A percentile compares a stretch with the other conserved stretches of the same genome.
phyloP scores from a whole-genome alignment of 768 basidiomycete species.

The Psilocybe cubensis region DNA sequence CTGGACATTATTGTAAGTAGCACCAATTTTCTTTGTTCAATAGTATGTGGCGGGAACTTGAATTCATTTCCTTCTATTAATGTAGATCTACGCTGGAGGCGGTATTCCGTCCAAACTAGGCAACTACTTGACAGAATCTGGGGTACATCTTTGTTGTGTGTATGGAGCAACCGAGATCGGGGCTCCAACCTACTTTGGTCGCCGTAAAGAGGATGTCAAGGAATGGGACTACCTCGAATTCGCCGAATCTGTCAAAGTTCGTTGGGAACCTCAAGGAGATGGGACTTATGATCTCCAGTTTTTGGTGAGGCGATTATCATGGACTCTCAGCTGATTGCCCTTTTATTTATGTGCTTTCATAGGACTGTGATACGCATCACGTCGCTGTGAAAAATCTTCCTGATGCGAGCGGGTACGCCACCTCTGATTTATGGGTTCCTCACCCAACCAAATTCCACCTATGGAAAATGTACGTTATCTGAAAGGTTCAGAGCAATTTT shows the following conservation, averaged over 20 bases:
- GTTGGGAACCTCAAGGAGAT: conserved; percentile 41
- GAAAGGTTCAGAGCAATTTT: not conserved
- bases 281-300: conserved; percentile 42
- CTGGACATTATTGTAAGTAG: conserved; percentile 25
- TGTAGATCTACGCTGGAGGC: conserved; percentile 38
- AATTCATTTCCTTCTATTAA: not conserved
- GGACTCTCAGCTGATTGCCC: no score
- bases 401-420: conserved; percentile 43
- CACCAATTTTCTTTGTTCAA: not conserved
- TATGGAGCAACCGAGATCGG: conserved; percentile 46
- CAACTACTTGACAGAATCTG: conserved; percentile 30
- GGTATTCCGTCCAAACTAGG: conserved; percentile 38
- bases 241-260: conserved; percentile 24
- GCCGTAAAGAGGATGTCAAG: conserved; percentile 19
- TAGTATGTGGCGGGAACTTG: no score
- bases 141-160: conserved; percentile 31
- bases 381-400: conserved; percentile 38
- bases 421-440: conserved; percentile 43
- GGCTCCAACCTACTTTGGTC: conserved; percentile 14
- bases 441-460: conserved; percentile 45
- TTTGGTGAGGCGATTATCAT: conserved; percentile 28
- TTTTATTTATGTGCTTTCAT: not conserved
- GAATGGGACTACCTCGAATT: conserved; percentile 37
- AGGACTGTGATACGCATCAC: conserved; percentile 35
- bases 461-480: conserved; percentile 49